These are phyloP conservation scores for Ceratocystis destructans DNA, from an alignment of 2,329 filamentous ascomycete species.

Conservation along the genomic window DNA sequence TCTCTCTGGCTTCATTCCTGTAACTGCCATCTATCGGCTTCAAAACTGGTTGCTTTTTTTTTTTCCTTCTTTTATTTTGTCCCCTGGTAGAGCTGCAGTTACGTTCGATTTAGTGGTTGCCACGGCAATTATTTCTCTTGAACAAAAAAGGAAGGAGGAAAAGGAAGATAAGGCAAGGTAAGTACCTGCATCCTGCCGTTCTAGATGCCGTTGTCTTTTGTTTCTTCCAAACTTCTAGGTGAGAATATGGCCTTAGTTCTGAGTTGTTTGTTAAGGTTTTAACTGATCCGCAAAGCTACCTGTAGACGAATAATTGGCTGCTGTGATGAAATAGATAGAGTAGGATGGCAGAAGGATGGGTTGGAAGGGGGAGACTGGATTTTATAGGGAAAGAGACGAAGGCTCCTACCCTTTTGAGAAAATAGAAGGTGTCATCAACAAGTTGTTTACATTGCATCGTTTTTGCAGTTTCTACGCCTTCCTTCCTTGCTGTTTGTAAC, in stretches of 20 bases:
- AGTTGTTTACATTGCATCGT: not conserved
- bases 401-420: not conserved
- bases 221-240: not conserved
- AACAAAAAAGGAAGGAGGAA: not conserved
- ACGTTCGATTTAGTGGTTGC: not conserved
- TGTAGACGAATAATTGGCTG: no score
- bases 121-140: not conserved
- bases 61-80: not conserved
- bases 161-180: not conserved
- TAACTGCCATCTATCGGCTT: not conserved
- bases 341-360: no score
- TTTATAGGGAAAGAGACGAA: no score
- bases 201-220: not conserved
- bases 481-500: not conserved
- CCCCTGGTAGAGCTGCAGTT: no score
- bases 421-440: not conserved
- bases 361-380: no score
- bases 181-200: constrained; percentile 5
- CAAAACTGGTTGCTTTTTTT: not conserved
- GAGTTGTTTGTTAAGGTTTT: no score
- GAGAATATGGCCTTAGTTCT: no score
- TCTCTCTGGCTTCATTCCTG: not conserved
- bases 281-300: no score
- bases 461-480: not conserved
- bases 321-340: no score